Conservation (phyloP, 176 grass and related monocot genomes). For the Dendrocalamus sinicus region DNA sequence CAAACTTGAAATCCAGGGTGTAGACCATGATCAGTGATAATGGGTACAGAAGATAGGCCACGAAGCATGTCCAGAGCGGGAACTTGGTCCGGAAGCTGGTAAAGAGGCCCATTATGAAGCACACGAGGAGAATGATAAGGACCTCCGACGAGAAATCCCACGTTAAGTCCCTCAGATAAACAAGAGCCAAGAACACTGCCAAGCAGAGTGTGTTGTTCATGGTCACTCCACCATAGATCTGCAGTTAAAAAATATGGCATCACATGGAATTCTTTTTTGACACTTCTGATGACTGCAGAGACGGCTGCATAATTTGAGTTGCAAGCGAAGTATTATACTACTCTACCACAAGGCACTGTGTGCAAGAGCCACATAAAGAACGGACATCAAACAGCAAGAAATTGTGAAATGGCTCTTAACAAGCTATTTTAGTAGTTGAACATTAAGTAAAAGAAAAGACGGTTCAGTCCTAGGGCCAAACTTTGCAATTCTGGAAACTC, state of each 20-base stretch:
- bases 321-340: not conserved
- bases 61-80: slow-evolving; percentile 76
- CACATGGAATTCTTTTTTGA: not conserved
- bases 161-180: slow-evolving; percentile 64
- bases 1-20: slow-evolving; percentile 69
- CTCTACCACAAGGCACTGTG: not conserved
- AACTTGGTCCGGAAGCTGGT: slow-evolving; percentile 75
- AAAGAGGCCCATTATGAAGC: slow-evolving; percentile 81
- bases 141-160: slow-evolving; percentile 92
- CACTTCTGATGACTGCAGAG: not conserved
- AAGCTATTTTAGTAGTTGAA: not conserved
- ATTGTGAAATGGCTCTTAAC: not conserved
- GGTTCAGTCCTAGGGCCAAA: not conserved
- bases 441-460: not conserved
- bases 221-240: slow-evolving; percentile 83
- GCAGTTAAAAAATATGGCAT: not conserved
- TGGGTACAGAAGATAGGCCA: slow-evolving; percentile 63
- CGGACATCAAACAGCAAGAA: not conserved
- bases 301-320: not conserved
- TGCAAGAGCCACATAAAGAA: not conserved
- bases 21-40: slow-evolving; percentile 69
- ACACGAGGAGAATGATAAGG: slow-evolving; percentile 73
- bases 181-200: slow-evolving; percentile 69
- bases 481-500: not conserved
- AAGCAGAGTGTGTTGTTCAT: slow-evolving; percentile 95